Evolutionary conservation across 2,329 filamentous ascomycete genomes (phyloP), one percentile per base, ranked within the genome.

Genomic region (Colletotrichum phormii): DNA sequence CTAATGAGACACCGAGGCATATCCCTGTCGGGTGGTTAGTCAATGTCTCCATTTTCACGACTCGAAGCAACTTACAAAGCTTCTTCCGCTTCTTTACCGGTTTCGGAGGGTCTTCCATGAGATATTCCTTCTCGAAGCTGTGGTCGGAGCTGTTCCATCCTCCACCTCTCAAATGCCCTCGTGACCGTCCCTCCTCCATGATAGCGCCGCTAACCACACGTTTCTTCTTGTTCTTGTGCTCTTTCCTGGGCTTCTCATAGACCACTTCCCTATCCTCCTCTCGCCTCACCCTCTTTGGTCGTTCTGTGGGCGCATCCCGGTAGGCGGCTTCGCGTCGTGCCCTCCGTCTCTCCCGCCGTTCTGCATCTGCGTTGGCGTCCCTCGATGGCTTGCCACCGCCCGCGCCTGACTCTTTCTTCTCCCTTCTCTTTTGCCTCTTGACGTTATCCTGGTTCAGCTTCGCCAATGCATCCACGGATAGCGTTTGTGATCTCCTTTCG

Each of bases 191-290:
- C 79, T 94, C 92, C 78, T 94, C 93, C 76, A 93, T 84, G 22
- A 92, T 82, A 0, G 91, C 91, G 24, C 92, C 92, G 74, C 92
- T 94, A 24, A 93, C 91, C n/a, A 93, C 86, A 73, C 93, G 85
- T 69, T 86, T 87, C 78, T 90, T 89, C 75, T 86, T 87, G 54
- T 81, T 81, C 62, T 83, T 82, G 64, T 78, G 79, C 15, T 80
- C 81, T 74, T 76, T 84, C 53, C 82, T 80, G 12, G 83, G 80
- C 57, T 79, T 77, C 37, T 81, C 59, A 72, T 73, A 82, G 76
- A 66, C 77, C 74, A 64, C 76, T 73, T 73, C 78, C 64, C 49
- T 77, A 76, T 71, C 77, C 73, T 66, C 80, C 71, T 74, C 77
- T 65, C 57, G 77, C 67, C 63, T 71, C 62, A 55, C 77, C 74